A percentile compares a stretch with the other conserved stretches of the same genome.
Conservation (phyloP, 1,284 basidiomycete species). For the Xanthoconium separans region DNA sequence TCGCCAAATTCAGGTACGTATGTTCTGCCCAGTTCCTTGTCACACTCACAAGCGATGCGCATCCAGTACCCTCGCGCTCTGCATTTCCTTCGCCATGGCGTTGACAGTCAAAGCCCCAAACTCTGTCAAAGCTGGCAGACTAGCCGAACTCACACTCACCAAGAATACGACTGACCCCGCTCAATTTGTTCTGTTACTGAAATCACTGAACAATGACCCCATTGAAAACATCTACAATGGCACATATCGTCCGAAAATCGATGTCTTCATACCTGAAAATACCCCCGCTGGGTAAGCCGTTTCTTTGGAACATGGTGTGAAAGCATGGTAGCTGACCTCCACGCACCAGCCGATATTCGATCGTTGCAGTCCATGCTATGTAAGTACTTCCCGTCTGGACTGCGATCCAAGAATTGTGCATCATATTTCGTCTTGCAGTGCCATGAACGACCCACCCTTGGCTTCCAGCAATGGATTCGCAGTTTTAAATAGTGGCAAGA, state of each 20-base stretch:
- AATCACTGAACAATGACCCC: too few relatives aligned
- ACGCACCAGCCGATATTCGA: neutral
- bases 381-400: neutral
- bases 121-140: neutral
- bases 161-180: neutral
- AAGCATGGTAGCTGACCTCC: neutral
- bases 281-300: neutral
- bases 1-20: slow-evolving; percentile 1
- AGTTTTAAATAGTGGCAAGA: too few relatives aligned
- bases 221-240: neutral
- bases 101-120: neutral
- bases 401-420: neutral
- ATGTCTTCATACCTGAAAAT: too few relatives aligned
- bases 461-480: too few relatives aligned
- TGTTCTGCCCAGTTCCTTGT: too few relatives aligned
- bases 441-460: too few relatives aligned
- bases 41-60: neutral
- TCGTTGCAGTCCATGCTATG: neutral
- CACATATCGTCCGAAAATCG: too few relatives aligned
- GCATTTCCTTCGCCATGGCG: neutral
- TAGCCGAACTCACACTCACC: neutral
- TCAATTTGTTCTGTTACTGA: too few relatives aligned
- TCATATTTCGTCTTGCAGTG: neutral
- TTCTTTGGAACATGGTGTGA: neutral
- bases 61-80: neutral